These are phyloP conservation scores for Boletus eberwhitei DNA, from an alignment of 768 basidiomycete genomes.

Conservation along the genomic window DNA sequence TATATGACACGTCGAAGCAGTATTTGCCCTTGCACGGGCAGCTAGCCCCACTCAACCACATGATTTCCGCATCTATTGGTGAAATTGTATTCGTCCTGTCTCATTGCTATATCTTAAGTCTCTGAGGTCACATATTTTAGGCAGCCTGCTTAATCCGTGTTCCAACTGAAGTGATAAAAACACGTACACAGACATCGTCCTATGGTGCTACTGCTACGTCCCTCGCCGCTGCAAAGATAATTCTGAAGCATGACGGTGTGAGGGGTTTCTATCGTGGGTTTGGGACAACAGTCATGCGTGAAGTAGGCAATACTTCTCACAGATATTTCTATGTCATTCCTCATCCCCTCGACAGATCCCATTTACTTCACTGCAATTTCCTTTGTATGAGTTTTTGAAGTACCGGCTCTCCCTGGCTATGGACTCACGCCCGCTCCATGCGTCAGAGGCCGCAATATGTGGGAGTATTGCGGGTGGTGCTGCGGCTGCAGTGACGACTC, in stretches of 20 bases:
- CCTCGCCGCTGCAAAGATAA: slow-evolving; percentile 51
- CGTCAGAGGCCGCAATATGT: slow-evolving; percentile 80
- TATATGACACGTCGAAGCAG: slow-evolving; percentile 86
- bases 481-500: slow-evolving; percentile 89
- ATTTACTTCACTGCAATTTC: slow-evolving; percentile 95
- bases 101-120: slow-evolving; percentile 4
- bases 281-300: slow-evolving; percentile 70
- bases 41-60: slow-evolving; percentile 62
- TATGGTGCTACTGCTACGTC: slow-evolving; percentile 67
- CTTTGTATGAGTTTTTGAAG: slow-evolving; percentile 90
- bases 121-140: slow-evolving; percentile 35
- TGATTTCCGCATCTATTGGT: slow-evolving; percentile 56
- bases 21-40: slow-evolving; percentile 58
- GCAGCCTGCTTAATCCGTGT: slow-evolving; percentile 91
- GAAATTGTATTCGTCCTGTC: slow-evolving; percentile 46
- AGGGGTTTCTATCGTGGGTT: slow-evolving; percentile 88
- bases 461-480: slow-evolving; percentile 89
- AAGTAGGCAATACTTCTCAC: slow-evolving; percentile 36
- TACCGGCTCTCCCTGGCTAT: slow-evolving; percentile 52
- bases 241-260: slow-evolving; percentile 61
- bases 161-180: slow-evolving; percentile 95
- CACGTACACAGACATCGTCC: slow-evolving; percentile 80
- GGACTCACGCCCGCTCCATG: slow-evolving; percentile 54
- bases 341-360: slow-evolving; percentile 63
- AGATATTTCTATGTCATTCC: neutral